Evolutionary conservation across 2,329 filamentous ascomycete species (phyloP), one percentile per base, ranked within the genome.

Genomic region (Magnaporthales sp.): DNA sequence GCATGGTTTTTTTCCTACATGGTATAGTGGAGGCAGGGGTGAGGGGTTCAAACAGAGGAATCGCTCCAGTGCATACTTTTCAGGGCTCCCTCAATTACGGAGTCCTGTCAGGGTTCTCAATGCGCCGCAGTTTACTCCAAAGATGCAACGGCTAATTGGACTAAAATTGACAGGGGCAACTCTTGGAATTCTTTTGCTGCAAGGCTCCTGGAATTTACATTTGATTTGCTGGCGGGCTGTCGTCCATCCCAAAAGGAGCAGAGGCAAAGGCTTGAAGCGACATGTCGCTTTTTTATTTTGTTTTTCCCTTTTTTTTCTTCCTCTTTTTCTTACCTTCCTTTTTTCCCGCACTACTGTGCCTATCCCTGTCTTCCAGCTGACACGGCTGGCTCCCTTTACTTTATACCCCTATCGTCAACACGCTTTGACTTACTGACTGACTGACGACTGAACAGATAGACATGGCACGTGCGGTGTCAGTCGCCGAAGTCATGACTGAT

Each of bases 41-140:
- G 61, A 63, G 61, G 61, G 61, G 61, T 32, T 63, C 27, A 63
- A 31, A 31, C 27, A 63, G 22, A 63, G 27, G 61, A 27, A 63
- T 63, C 61, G 56, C 56, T 26, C 15, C 15, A 38, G 38, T 46
- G 38, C 15, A 46, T 46, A 46, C 38, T 46, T 46, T 46, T 46
- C 38, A 46, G 38, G 38, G 38, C 38, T 46, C 38, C 38, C 38
- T 46, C 38, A 19, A 46, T 19, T 46, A 46, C 38, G 15, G 4
- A 29, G 22, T 26, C 11, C 15, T 19, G 22, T 29, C 22, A 29
- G 56, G 56, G 56, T 29, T 29, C 24, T 61, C 22, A 26, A 26
- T 29, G 56, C 56, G 15, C 5, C 56, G n/a, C n/a, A n/a, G n/a
- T n/a, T n/a, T n/a, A n/a, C 56, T 61, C 27, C 8, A 61, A 26